Evolutionary conservation across 306 rosid genomes (phyloP).

Genomic region (Oxytropis ochrocephala): DNA sequence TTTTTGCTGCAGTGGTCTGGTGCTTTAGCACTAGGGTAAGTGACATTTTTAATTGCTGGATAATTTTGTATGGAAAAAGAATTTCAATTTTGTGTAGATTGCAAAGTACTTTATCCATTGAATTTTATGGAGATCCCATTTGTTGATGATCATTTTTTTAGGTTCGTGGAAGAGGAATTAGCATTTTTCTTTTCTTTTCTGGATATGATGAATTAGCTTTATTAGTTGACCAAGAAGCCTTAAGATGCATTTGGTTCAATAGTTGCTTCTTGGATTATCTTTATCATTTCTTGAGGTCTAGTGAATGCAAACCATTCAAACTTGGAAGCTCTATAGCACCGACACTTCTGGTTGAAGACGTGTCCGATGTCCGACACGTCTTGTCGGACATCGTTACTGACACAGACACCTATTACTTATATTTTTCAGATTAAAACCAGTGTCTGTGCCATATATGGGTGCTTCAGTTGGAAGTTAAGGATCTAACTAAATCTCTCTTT

Average conservation of each 20-base stretch:
- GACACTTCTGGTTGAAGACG: too few relatives aligned
- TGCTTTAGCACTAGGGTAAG: constrained; percentile 84
- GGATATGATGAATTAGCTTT: background rate
- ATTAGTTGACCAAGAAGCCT: background rate
- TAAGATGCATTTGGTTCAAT: background rate
- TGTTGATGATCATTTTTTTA: background rate
- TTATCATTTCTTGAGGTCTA: background rate
- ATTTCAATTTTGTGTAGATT: background rate
- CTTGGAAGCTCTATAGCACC: too few relatives aligned
- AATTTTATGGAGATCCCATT: background rate
- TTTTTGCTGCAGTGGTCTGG: constrained; percentile 96
- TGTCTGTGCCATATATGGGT: too few relatives aligned
- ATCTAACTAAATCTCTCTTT: background rate
- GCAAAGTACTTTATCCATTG: background rate
- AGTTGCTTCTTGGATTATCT: background rate
- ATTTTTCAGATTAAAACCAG: too few relatives aligned
- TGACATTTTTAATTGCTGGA: background rate
- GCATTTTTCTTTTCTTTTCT: too few relatives aligned
- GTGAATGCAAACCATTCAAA: background rate
- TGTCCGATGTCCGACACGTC: too few relatives aligned
- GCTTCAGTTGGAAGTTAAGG: constrained; percentile 3
- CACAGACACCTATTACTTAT: too few relatives aligned
- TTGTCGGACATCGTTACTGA: too few relatives aligned
- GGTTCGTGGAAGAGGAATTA: background rate
- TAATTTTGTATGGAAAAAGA: background rate